phyloP scores from a whole-genome alignment of 1,284 basidiomycete species.

The Pseudozyma sp. region DNA sequence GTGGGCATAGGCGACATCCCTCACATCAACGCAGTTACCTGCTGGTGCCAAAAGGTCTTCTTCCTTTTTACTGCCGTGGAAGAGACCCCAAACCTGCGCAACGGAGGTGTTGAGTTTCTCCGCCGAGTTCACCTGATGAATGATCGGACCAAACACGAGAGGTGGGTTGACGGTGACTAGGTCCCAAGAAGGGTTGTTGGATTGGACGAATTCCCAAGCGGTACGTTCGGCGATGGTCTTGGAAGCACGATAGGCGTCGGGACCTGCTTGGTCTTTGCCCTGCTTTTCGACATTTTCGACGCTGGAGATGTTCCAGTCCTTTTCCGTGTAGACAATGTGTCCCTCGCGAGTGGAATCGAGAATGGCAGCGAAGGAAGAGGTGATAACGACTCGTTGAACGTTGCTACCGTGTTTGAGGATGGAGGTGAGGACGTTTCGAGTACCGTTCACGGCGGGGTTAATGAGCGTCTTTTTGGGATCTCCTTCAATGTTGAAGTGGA shows the following conservation, averaged over 20 bases:
- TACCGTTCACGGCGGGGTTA: slow-evolving; percentile 77
- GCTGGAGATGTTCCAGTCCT: slow-evolving; percentile 78
- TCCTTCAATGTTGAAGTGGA: slow-evolving; percentile 66
- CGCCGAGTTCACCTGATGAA: slow-evolving; percentile 73
- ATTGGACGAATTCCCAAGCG: slow-evolving; percentile 68
- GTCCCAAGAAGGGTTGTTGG: slow-evolving; percentile 48
- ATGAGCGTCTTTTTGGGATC: slow-evolving; percentile 71
- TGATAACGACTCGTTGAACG: slow-evolving; percentile 76
- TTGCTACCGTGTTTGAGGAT: slow-evolving; percentile 73
- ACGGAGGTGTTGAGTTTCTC: slow-evolving; percentile 74
- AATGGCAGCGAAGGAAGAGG: slow-evolving; percentile 75
- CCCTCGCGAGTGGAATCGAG: slow-evolving; percentile 65
- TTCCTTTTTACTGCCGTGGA: slow-evolving; percentile 70
- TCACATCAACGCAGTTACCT: slow-evolving; percentile 75
- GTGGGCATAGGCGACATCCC: slow-evolving; percentile 76
- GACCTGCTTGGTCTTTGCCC: slow-evolving; percentile 67
- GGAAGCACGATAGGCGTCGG: slow-evolving; percentile 71
- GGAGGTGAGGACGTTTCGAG: slow-evolving; percentile 74
- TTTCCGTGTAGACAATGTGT: slow-evolving; percentile 64
- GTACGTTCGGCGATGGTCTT: slow-evolving; percentile 79
- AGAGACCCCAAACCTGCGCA: slow-evolving; percentile 69
- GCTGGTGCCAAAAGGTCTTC: slow-evolving; percentile 50
- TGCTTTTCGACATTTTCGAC: slow-evolving; percentile 69
- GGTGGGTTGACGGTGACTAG: slow-evolving; percentile 58
- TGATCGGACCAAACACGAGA: slow-evolving; percentile 69